phyloP scores from a whole-genome alignment of 2,329 filamentous ascomycete species.

The Curvularia eragrostidis region DNA sequence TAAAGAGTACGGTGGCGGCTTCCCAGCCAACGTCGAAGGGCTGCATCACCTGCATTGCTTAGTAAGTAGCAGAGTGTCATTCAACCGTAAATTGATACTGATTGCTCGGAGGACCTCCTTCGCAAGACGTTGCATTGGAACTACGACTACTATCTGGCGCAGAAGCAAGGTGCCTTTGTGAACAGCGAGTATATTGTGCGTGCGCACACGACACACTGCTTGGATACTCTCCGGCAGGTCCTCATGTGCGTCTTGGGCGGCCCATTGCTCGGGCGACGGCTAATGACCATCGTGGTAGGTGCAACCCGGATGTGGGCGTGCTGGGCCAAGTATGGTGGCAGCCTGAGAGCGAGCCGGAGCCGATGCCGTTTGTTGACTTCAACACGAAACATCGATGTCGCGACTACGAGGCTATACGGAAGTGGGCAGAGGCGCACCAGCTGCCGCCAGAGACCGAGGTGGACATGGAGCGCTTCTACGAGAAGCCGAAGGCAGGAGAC shows the following conservation, averaged over 20 bases:
- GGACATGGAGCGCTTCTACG: conserved; percentile 53
- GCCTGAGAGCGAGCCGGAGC: conserved; percentile 48
- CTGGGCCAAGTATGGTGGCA: conserved; percentile 68
- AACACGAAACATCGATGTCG: conserved; percentile 66
- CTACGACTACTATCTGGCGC: conserved; percentile 62
- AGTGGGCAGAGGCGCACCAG: conserved; percentile 64
- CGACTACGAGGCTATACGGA: conserved; percentile 61
- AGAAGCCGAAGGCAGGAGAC: conserved; percentile 48
- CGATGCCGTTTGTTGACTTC: conserved; percentile 66
- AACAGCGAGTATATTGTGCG: conserved; percentile 64
- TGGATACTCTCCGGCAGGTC: conserved; percentile 67
- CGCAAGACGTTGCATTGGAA: conserved; percentile 67
- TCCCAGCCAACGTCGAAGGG: conserved; percentile 64
- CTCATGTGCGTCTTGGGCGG: conserved; percentile 60
- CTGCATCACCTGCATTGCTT: conserved; percentile 66
- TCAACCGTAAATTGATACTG: conserved; percentile 10
- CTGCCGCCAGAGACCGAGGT: conserved; percentile 51
- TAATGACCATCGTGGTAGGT: not conserved
- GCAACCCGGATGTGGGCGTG: conserved; percentile 65
- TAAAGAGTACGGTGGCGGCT: conserved; percentile 64
- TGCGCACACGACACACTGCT: conserved; percentile 65
- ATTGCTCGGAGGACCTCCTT: conserved; percentile 60
- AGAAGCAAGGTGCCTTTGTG: conserved; percentile 60
- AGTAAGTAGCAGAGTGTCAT: conserved; percentile 42
- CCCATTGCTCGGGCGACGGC: not conserved